Conservation (phyloP, 176 grass and related monocot species). For the Phyllostachys edulis region DNA sequence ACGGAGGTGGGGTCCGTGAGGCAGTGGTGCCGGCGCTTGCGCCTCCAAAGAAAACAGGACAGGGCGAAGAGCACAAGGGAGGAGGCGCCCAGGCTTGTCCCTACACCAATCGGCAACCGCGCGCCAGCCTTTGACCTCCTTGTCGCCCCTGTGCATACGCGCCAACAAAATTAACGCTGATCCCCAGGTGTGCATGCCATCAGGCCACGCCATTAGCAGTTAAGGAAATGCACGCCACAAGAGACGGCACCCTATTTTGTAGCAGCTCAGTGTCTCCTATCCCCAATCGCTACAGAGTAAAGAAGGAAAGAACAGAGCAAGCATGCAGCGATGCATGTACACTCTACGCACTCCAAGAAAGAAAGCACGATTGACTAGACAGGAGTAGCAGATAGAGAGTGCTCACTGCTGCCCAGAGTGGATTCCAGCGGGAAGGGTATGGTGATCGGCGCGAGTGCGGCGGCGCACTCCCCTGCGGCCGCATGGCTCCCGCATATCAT, state of each 20-base stretch:
- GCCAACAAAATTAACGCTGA: slow-evolving; percentile 16
- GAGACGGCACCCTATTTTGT: neutral
- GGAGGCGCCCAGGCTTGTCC: slow-evolving; percentile 66
- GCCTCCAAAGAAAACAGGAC: slow-evolving; percentile 57
- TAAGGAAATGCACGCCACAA: neutral
- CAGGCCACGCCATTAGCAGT: neutral
- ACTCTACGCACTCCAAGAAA: slow-evolving; percentile 16
- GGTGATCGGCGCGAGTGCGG: slow-evolving; percentile 42
- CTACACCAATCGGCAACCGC: slow-evolving; percentile 58
- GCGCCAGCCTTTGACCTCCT: slow-evolving; percentile 66
- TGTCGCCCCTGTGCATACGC: slow-evolving; percentile 12
- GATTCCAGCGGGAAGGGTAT: slow-evolving; percentile 71
- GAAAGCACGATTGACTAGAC: neutral
- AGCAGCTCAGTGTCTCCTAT: neutral
- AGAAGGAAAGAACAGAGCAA: neutral
- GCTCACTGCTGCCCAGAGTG: slow-evolving; percentile 51
- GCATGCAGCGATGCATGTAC: neutral
- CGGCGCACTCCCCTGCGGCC: slow-evolving; percentile 52
- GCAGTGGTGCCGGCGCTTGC: slow-evolving; percentile 44
- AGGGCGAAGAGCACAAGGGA: slow-evolving; percentile 65
- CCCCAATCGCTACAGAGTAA: neutral
- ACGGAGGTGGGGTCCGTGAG: slow-evolving; percentile 41
- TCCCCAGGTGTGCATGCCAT: neutral
- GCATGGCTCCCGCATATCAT: slow-evolving; percentile 70
- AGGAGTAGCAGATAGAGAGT: neutral